These are phyloP conservation scores for Fraxinus ornus DNA, from an alignment of 305 asterid species.

Conservation along the genomic window DNA sequence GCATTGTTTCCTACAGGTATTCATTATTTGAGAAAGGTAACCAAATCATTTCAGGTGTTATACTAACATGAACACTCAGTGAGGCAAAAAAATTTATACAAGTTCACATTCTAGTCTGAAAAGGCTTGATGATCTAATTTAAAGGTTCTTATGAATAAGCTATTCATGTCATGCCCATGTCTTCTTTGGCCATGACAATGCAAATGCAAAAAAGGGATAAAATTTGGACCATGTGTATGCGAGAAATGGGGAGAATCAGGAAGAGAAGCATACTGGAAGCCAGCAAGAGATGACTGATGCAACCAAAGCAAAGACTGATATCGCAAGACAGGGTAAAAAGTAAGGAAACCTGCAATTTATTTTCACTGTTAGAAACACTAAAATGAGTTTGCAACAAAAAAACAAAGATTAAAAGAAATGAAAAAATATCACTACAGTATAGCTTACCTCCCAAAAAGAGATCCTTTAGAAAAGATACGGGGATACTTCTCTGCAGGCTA, in stretches of 20 bases:
- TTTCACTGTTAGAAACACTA: not conserved
- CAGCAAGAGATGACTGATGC: conserved; percentile 52
- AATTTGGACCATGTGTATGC: not conserved
- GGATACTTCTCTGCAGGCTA: conserved; percentile 75
- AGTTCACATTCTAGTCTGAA: not conserved
- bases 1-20: conserved; percentile 66
- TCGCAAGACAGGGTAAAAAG: conserved; percentile 67
- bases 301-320: conserved; percentile 56
- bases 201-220: not conserved
- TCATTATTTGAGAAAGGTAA: conserved; percentile 8
- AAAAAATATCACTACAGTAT: conserved; percentile 8
- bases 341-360: conserved; percentile 64
- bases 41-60: not conserved
- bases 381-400: conserved; percentile 6
- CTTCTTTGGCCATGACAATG: not conserved
- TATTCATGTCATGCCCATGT: not conserved
- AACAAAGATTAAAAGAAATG: not conserved
- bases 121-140: not conserved
- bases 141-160: not conserved
- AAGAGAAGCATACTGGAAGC: conserved; percentile 65
- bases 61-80: not conserved
- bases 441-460: conserved; percentile 54
- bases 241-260: not conserved
- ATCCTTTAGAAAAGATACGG: conserved; percentile 39
- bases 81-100: not conserved